A percentile compares a stretch with the other conserved stretches of the same genome.
phyloP scores from a whole-genome alignment of 2,329 filamentous ascomycete species.

The Rutstroemia sp. region DNA sequence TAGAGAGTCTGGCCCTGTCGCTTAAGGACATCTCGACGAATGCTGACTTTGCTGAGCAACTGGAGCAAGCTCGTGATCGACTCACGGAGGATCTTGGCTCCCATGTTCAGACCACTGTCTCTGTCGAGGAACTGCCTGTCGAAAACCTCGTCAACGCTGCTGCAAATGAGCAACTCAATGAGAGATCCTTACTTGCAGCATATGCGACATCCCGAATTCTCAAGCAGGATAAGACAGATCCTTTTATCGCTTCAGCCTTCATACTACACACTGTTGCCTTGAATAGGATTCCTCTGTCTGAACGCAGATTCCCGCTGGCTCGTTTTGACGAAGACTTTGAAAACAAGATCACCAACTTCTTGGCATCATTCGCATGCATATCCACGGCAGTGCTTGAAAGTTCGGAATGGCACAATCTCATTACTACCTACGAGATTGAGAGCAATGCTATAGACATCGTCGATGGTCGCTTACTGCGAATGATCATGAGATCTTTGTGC shows the following conservation, averaged over 20 bases:
- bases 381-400: slow-evolving; percentile 31
- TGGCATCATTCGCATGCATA: slow-evolving; percentile 31
- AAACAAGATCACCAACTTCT: slow-evolving; percentile 32
- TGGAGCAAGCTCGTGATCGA: slow-evolving; percentile 10
- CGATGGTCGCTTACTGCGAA: slow-evolving; percentile 42
- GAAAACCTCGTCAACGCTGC: slow-evolving; percentile 15
- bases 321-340: slow-evolving; percentile 28
- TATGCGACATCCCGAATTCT: slow-evolving; percentile 28
- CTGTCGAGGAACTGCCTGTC: slow-evolving; percentile 8
- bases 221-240: slow-evolving; percentile 22
- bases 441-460: slow-evolving; percentile 47
- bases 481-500: slow-evolving; percentile 24
- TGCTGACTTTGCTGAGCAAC: slow-evolving; percentile 11
- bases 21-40: slow-evolving; percentile 16
- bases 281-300: slow-evolving; percentile 33
- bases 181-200: slow-evolving; percentile 26
- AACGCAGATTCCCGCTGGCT: slow-evolving; percentile 31
- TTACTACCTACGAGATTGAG: slow-evolving; percentile 17
- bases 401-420: slow-evolving; percentile 20
- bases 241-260: slow-evolving; percentile 32
- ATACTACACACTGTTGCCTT: slow-evolving; percentile 37
- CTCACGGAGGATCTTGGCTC: slow-evolving; percentile 8
- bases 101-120: background rate
- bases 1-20: slow-evolving; percentile 30
- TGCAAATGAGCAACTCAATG: slow-evolving; percentile 27